Base-by-base conservation (phyloP, 208 protist genomes). In the Leishmania gerbilli region DNA sequence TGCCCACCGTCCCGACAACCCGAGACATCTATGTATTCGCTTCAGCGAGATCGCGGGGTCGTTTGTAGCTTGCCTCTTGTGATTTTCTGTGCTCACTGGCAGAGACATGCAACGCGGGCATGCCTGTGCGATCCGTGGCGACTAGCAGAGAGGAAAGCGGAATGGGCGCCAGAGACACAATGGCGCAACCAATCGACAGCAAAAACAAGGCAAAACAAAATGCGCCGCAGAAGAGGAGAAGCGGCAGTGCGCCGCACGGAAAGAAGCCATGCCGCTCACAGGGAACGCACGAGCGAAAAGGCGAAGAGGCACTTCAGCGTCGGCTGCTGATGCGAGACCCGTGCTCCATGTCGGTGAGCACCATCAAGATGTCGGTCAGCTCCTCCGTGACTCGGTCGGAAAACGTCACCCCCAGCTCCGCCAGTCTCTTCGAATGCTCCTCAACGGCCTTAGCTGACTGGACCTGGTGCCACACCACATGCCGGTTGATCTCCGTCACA, bases 361-460 rank as follows among this genome's bases (percentile, higher is more conserved):
- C 86, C 77, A 91, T 86, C 76, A 89, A 69, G 17, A 95, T 90
- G 60, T 91, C 88, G n/a, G 87, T 89, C 45, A 93, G 84, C 45
- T 89, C 87, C 62, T 83, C 65, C 31, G 86, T 91, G 27, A 93
- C 79, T 0, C 76, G 79, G 17, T 91, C 79, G 6, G 84, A 80
- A 65, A 95, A 83, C 13, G 75, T 74, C 62, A 64, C 83, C 51
- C 89, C 90, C 13, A 91, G 71, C 77, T 60, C 75, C 1, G 79
- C 82, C 76, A 95, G 83, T 13, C 82, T 85, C 40, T 69, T 69
- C 21, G 84, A 79, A 71, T 92, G 71, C 67, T 68, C 67, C 71
- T 84, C 71, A 13, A 84, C 75, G 51, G 83, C 84, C 71, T 90
- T 79, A 5, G 83, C 76, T 1, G 86, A 79, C 71, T 83, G 79